Evolutionary conservation across 257 asterid species (phyloP), one percentile per base, ranked within the genome.

Genomic region (Rauvolfia tetraphylla): DNA sequence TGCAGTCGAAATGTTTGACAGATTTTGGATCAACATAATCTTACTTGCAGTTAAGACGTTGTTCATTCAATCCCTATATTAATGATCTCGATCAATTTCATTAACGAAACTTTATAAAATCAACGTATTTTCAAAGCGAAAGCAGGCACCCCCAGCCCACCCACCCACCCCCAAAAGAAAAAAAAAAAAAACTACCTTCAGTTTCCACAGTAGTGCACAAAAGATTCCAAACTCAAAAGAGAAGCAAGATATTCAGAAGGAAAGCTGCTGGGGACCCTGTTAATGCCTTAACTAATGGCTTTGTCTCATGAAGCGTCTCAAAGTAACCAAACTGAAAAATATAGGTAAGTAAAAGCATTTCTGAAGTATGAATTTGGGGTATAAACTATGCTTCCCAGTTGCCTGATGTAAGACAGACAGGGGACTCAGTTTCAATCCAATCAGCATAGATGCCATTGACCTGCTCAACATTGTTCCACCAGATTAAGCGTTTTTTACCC

Each of bases 381-480:
- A 33, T n/a, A 14, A 56, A 23, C 31, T 56, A n/a, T 0, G 1
- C 63, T 1, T 53, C 59, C 59, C 20, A 5, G 4, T 53, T 22
- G 59, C 27, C 62, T 56, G 62, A n/a, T n/a, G 65, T 25, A 25
- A 10, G 6, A 58, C 18, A 11, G 20, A 25, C 66, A n/a, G 36
- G 66, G 66, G 7, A 5, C 34, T 58, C 14, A 61, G 68, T 36
- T 23, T 83, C 87, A 34, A 84, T 79, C 93, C 93, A 88, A 80
- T 89, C 95, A 57, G 82, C 93, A 67, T 89, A 88, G 77, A 89
- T 68, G 49, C 68, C 57, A 62, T 81, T 80, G 69, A 79, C 85
- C 84, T 77, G 80, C 73, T 75, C 58, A 44, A 80, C 25, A 41
- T 81, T 72, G 29, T 36, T n/a, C 86, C 83, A 76, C 71, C 81